Base-by-base conservation (phyloP, 768 basidiomycete genomes). In the Auricularia auricula-judae region DNA sequence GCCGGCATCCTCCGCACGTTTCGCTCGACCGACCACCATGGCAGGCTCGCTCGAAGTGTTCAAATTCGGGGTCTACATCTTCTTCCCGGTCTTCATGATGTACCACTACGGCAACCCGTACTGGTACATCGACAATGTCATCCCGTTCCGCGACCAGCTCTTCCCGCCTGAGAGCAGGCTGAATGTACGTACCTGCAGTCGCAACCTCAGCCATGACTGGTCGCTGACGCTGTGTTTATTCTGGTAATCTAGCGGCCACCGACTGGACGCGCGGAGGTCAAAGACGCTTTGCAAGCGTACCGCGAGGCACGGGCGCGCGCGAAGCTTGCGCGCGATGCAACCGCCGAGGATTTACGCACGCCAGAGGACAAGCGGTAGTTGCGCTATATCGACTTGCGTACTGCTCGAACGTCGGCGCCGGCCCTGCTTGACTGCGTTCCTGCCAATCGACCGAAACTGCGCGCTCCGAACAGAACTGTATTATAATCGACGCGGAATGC, bases 51-150 rank as follows among this genome's bases (percentile, higher is more conserved):
- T 94, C 63, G 92, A 94, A 74, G 82, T 93, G 18, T 91, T 93
- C 86, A 93, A 93, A 76, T 94, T 94, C 69, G 84, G 84, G 3
- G 75, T 92, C 18, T 93, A 94, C 74, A 84, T 94, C 64, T 91
- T 91, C 69, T 85, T 92, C 65, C 92, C 92, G 10, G 84, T 94
- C 65, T 77, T 82, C 58, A 86, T 89, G 29, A 82, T 94, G 71
- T 76, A 92, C 61, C 88, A 93, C 74, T 93, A 90, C 71, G 91
- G 92, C 54, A 89, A 93, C 73, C 90, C 91, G 4, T 84, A 87
- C 51, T 94, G 92, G 92, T 94, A 93, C 71, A 80, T 82, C 64
- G 77, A 79, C 60, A 80, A 90, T 68, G 91, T 95, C 65, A 76
- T 89, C 42, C 91, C 92, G 23, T 34, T 36, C 33, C 54, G 64